Evolutionary conservation across 2,329 filamentous ascomycete genomes (phyloP), one percentile per base, ranked within the genome.

Genomic region (Cladophialophora yegresii): DNA sequence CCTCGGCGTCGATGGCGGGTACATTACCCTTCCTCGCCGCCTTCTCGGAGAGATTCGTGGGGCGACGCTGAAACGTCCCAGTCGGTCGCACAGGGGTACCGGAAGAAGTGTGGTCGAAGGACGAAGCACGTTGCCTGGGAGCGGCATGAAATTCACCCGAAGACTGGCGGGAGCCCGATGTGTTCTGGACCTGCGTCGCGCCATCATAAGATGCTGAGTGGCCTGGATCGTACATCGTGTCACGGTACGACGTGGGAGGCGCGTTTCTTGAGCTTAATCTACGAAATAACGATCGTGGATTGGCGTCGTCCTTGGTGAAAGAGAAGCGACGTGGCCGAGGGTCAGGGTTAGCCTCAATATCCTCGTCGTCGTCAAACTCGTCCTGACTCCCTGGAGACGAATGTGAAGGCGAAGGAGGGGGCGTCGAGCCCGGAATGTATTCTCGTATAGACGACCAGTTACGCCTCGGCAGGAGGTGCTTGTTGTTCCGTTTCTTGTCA

Each of bases 371-470:
- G 26, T 64, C 64, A n/a, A 69, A 69, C 20, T 58, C 45, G 36
- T 72, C 71, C 36, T 73, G 72, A 64, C 81, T 77, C 53, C 81
- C 77, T 1, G 84, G 81, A 2, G 91, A 91, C 1, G 89, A 87
- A 2, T 84, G 82, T 1, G 84, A 81, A 2, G 91, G 91, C 1
- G 89, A 87, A 2, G 84, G 82, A 0, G 87, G 85, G 12, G 92
- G 92, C 0, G 91, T 96, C 36, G 79, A 81, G 2, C 91, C 91
- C 1, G 93, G 92, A 9, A 86, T 81, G 78, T 96, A 98, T 74
- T 90, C 84, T 59, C 90, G 85, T 71, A 99, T 96, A 2, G 92
- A 91, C 75, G 93, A 98, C 91, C 93, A 99, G 75, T 99, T 99
- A 33, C 95, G 86, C 64, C 95, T 89, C 22, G 93, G 93, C 9